Percentiles rank a stretch among this genome's conserved stretches.
Conservation (phyloP, 345 rosid species). For the Aquilaria sinensis region DNA sequence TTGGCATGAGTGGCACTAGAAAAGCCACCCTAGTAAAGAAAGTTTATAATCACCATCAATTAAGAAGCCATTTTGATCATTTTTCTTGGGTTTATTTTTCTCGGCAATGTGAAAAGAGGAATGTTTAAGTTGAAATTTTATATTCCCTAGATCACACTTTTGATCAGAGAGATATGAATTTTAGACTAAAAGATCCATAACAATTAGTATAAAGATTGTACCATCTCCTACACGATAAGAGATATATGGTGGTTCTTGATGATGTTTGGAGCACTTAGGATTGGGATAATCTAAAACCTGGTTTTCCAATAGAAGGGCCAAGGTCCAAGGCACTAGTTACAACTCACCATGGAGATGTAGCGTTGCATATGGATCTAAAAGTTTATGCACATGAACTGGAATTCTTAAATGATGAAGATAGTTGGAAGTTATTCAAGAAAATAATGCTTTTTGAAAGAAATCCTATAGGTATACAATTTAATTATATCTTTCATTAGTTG, state of each 20-base stretch:
- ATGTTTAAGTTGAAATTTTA: slow-evolving; percentile 23
- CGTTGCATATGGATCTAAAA: slow-evolving; percentile 14
- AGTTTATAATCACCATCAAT: slow-evolving; percentile 14
- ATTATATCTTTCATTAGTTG: too few relatives aligned
- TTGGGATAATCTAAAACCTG: slow-evolving; percentile 21
- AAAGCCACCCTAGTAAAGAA: slow-evolving; percentile 31
- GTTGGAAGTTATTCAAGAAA: slow-evolving; percentile 32
- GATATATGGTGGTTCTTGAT: slow-evolving; percentile 31
- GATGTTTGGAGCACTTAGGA: slow-evolving; percentile 29
- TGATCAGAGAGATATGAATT: slow-evolving; percentile 10
- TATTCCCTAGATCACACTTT: too few relatives aligned
- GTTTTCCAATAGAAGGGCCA: slow-evolving; percentile 13
- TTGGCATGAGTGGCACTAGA: too few relatives aligned
- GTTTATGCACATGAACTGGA: slow-evolving; percentile 9
- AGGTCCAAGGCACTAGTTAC: slow-evolving; percentile 31
- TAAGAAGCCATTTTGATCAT: slow-evolving; percentile 14
- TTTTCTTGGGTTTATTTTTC: slow-evolving; percentile 41
- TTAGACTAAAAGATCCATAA: slow-evolving; percentile 19
- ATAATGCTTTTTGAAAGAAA: slow-evolving; percentile 15
- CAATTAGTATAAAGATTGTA: slow-evolving; percentile 7
- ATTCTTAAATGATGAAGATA: slow-evolving; percentile 20
- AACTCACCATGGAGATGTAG: slow-evolving; percentile 28
- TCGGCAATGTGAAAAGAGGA: slow-evolving; percentile 17
- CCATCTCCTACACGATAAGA: slow-evolving; percentile 15
- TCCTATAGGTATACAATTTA: too few relatives aligned